Percentiles rank a stretch among this genome's conserved stretches.
These are phyloP conservation scores for Chondrostereum purpureum DNA, from an alignment of 1,284 basidiomycete genomes.

Conservation along the genomic window DNA sequence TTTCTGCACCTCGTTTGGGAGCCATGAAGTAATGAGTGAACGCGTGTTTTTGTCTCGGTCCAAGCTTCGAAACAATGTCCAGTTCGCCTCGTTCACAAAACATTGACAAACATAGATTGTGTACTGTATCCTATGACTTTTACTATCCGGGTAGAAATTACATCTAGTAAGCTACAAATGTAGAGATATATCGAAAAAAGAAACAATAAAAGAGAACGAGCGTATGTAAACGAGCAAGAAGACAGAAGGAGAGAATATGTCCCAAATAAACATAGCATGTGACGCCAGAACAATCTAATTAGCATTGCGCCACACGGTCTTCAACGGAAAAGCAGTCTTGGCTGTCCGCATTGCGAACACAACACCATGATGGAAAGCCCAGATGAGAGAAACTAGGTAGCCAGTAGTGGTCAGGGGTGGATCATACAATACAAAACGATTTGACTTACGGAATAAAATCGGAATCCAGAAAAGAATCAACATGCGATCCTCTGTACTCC, in stretches of 20 bases:
- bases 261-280: not conserved
- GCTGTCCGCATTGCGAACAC: slow-evolving; percentile 50
- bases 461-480: slow-evolving; percentile 92
- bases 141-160: too few relatives aligned
- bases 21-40: slow-evolving; percentile 22
- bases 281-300: slow-evolving; percentile 19
- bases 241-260: not conserved
- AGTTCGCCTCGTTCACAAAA: too few relatives aligned
- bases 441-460: slow-evolving; percentile 67
- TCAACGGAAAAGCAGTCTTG: slow-evolving; percentile 44
- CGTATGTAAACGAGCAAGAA: not conserved
- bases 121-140: too few relatives aligned
- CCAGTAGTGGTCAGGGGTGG: slow-evolving; percentile 11
- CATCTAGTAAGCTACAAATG: not conserved
- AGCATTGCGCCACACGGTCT: slow-evolving; percentile 33
- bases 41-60: slow-evolving; percentile 2
- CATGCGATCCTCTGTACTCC: slow-evolving; percentile 78
- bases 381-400: slow-evolving; percentile 55
- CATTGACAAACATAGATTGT: not conserved
- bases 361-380: slow-evolving; percentile 56
- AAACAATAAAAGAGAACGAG: not conserved
- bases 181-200: too few relatives aligned
- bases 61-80: not conserved
- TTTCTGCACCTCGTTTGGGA: slow-evolving; percentile 76
- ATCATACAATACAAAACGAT: slow-evolving; percentile 4